Evolutionary conservation across 345 rosid species (phyloP).

Genomic region (Linum usitatissimum): DNA sequence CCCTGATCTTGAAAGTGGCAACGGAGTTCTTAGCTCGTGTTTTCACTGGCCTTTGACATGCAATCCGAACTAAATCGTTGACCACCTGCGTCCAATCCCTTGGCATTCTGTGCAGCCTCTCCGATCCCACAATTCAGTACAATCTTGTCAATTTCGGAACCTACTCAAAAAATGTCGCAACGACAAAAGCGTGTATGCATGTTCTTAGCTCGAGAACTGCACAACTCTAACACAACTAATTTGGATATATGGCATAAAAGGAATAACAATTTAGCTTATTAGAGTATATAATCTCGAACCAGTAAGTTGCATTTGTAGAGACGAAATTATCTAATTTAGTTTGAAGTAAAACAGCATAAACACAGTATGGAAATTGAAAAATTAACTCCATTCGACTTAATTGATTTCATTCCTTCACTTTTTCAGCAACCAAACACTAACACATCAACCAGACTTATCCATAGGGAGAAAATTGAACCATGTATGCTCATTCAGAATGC

Average conservation of each 20-base stretch:
- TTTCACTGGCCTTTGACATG: conserved; percentile 82
- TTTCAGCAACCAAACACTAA: conserved; percentile 1
- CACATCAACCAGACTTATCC: background rate
- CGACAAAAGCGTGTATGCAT: background rate
- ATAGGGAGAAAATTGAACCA: no score
- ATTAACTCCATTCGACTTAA: no score
- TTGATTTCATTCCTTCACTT: background rate
- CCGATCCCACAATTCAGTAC: conserved; percentile 97
- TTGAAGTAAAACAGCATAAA: no score
- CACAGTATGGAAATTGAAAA: no score
- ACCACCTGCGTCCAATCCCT: conserved; percentile 84
- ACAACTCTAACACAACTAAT: no score
- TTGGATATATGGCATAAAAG: no score
- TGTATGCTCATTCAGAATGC: no score
- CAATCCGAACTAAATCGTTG: conserved; percentile 66
- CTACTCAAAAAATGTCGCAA: conserved; percentile 18
- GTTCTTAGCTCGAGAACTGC: no score
- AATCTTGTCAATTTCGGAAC: conserved; percentile 78
- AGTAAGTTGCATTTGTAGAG: no score
- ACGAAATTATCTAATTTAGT: no score
- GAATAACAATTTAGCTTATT: no score
- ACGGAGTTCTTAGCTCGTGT: conserved; percentile 67
- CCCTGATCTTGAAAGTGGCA: conserved; percentile 84
- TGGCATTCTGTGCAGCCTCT: conserved; percentile 82
- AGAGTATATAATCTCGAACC: no score